A percentile compares a stretch with the other conserved stretches of the same genome.
phyloP scores from a whole-genome alignment of 352 stramenopile species.

The Thraustotheca clavata region DNA sequence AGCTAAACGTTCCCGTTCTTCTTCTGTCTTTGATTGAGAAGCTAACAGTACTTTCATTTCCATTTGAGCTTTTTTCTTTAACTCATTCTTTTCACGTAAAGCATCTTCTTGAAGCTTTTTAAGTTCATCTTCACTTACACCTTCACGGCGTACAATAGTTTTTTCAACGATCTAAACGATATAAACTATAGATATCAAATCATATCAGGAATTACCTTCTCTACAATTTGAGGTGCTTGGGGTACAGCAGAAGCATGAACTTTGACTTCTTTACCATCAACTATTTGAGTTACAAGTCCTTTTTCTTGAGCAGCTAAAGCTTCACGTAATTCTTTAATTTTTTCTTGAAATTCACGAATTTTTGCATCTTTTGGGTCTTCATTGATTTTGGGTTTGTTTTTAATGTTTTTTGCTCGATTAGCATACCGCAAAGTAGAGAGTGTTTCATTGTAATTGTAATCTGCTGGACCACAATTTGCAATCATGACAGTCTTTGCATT shows the following conservation, averaged over 20 bases:
- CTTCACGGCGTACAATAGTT: conserved; percentile 63
- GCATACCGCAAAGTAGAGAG: conserved; percentile 91
- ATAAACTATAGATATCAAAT: background rate
- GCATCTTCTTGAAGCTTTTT: conserved; percentile 69
- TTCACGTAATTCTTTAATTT: conserved; percentile 49
- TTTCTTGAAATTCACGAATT: conserved; percentile 50
- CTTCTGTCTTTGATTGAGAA: conserved; percentile 79
- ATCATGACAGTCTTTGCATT: conserved; percentile 98
- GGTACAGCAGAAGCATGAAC: background rate
- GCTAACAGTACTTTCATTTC: conserved; percentile 80
- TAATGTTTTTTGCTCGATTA: conserved; percentile 91
- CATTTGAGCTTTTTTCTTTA: conserved; percentile 59
- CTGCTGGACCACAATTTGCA: conserved; percentile 92
- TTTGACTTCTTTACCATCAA: conserved; percentile 1
- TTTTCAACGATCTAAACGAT: conserved; percentile 50
- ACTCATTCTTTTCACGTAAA: conserved; percentile 54
- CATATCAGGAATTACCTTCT: conserved; percentile 22
- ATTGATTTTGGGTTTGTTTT: conserved; percentile 91
- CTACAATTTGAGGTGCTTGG: conserved; percentile 36
- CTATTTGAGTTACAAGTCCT: conserved; percentile 25
- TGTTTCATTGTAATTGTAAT: conserved; percentile 96
- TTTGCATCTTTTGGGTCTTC: conserved; percentile 78
- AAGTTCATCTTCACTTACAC: conserved; percentile 67
- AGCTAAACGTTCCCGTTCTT: conserved; percentile 80
- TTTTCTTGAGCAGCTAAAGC: conserved; percentile 52